phyloP scores from a whole-genome alignment of 2,329 filamentous ascomycete species.

The Hypoxylon sp. region DNA sequence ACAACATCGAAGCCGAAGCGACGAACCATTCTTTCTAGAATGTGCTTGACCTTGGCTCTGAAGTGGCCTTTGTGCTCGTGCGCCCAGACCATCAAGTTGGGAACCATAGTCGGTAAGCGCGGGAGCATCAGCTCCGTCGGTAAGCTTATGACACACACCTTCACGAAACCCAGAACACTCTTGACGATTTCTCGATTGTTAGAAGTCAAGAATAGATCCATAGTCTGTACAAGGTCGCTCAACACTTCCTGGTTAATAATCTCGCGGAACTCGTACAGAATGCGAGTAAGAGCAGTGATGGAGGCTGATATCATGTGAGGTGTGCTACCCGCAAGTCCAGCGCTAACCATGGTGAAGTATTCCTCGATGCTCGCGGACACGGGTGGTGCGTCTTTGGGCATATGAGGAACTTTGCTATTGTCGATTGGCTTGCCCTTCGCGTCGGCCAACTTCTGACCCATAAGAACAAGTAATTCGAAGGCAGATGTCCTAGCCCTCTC shows the following conservation, averaged over 20 bases:
- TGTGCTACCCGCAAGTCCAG: slow-evolving; percentile 89
- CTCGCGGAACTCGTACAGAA: slow-evolving; percentile 90
- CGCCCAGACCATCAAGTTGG: slow-evolving; percentile 94
- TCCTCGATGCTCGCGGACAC: slow-evolving; percentile 89
- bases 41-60: slow-evolving; percentile 97
- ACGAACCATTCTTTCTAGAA: slow-evolving; percentile 92
- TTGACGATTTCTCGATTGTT: slow-evolving; percentile 98
- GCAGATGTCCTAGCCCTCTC: slow-evolving; percentile 91
- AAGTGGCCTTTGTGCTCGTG: slow-evolving; percentile 99
- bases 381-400: slow-evolving; percentile 82
- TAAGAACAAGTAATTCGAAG: slow-evolving; percentile 88
- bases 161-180: slow-evolving; percentile 94
- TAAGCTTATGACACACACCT: slow-evolving; percentile 90
- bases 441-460: slow-evolving; percentile 81
- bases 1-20: slow-evolving; percentile 88
- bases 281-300: slow-evolving; percentile 93
- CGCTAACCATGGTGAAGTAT: slow-evolving; percentile 98
- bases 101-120: slow-evolving; percentile 80
- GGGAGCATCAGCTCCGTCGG: slow-evolving; percentile 83
- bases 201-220: slow-evolving; percentile 95
- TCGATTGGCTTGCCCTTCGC: slow-evolving; percentile 80
- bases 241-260: slow-evolving; percentile 77
- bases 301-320: slow-evolving; percentile 98
- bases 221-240: slow-evolving; percentile 88
- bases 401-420: slow-evolving; percentile 87